phyloP scores from a whole-genome alignment of 2,329 filamentous ascomycete species.

The Sporothrix pseudoabietina region DNA sequence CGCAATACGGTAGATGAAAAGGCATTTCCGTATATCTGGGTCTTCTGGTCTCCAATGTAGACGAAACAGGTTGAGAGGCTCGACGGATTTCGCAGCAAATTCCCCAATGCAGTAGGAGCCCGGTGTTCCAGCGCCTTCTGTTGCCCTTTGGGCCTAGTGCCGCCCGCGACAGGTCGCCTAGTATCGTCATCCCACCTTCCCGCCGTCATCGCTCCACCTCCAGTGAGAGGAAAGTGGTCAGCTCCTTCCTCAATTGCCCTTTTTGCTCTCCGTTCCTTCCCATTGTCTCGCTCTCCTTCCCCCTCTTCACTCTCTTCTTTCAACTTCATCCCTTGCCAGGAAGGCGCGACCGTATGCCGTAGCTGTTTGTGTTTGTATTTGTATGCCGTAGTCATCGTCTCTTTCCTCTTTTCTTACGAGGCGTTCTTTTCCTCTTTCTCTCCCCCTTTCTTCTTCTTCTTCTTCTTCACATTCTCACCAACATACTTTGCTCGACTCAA shows the following conservation, averaged over 20 bases:
- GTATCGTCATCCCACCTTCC: conserved; percentile 16
- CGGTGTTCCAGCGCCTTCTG: conserved; percentile 12
- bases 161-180: neutral
- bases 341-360: neutral
- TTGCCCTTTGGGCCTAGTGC: neutral
- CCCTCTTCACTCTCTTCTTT: neutral
- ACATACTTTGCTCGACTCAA: neutral
- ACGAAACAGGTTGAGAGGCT: neutral
- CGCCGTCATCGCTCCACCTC: conserved; percentile 2
- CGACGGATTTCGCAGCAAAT: neutral
- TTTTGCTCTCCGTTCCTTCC: neutral
- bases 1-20: neutral
- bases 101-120: neutral
- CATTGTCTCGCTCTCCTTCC: neutral
- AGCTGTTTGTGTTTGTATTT: neutral
- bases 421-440: neutral
- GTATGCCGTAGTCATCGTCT: conserved; percentile 6
- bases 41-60: neutral
- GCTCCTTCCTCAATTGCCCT: neutral
- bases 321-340: conserved; percentile 5
- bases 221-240: neutral
- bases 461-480: no score
- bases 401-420: no score
- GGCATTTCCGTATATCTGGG: neutral
- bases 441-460: neutral